A percentile compares a stretch with the other conserved stretches of the same genome.
These are phyloP conservation scores for Tubosaeta sp. DNA, from an alignment of 768 basidiomycete species.

Conservation along the genomic window DNA sequence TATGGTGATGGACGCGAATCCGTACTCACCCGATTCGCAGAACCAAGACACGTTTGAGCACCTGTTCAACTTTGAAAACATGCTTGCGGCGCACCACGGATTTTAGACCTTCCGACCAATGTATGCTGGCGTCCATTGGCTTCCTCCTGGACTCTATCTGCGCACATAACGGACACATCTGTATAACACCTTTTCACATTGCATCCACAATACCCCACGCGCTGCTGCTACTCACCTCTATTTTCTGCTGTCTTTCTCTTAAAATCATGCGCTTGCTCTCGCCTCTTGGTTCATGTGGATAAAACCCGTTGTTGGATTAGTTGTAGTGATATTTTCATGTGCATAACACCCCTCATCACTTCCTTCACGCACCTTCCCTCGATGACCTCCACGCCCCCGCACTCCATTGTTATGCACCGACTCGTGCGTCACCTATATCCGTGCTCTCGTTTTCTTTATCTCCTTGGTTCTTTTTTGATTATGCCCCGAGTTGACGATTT, in stretches of 20 bases:
- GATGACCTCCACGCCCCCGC: slow-evolving; percentile 6
- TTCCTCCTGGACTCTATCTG: slow-evolving; percentile 21
- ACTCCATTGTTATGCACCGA: background rate
- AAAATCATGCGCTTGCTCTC: slow-evolving; percentile 17
- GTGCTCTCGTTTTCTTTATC: background rate
- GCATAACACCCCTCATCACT: slow-evolving; percentile 22
- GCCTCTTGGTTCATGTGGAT: slow-evolving; percentile 33
- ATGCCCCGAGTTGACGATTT: slow-evolving; percentile 31
- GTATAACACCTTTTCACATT: slow-evolving; percentile 26
- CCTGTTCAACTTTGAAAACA: slow-evolving; percentile 35
- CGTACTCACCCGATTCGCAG: slow-evolving; percentile 27
- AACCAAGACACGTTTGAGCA: slow-evolving; percentile 35
- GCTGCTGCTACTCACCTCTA: slow-evolving; percentile 26
- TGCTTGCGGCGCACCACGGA: slow-evolving; percentile 31
- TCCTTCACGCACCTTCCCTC: slow-evolving; percentile 18
- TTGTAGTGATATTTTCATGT: slow-evolving; percentile 32
- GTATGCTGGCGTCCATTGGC: slow-evolving; percentile 36
- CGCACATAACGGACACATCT: slow-evolving; percentile 26
- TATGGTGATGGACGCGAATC: slow-evolving; percentile 28
- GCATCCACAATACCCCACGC: slow-evolving; percentile 28
- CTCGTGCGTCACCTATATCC: slow-evolving; percentile 23
- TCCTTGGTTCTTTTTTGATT: slow-evolving; percentile 14
- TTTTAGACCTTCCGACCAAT: slow-evolving; percentile 31
- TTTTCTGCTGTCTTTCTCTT: background rate
- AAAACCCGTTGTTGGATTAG: slow-evolving; percentile 34